Percentiles rank a stretch among this genome's conserved stretches.
These are phyloP conservation scores for Scutellaria baicalensis DNA, from an alignment of 257 asterid genomes.

Conservation along the genomic window DNA sequence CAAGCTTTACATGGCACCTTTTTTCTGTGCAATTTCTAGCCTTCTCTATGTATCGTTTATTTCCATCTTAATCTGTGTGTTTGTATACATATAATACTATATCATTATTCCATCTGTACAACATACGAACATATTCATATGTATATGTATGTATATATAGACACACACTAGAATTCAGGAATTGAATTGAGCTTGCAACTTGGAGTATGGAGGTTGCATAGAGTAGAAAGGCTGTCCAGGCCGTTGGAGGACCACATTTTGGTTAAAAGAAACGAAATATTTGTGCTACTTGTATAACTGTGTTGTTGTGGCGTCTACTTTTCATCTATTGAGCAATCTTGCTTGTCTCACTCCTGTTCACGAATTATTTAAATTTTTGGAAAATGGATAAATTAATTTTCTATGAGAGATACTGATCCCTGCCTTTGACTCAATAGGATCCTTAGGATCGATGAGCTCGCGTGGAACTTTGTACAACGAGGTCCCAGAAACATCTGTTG, in stretches of 20 bases:
- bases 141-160: not conserved
- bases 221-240: not conserved
- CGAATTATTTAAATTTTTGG: not conserved
- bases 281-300: not conserved
- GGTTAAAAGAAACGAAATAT: not conserved
- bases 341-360: not conserved
- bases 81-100: not conserved
- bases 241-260: not conserved
- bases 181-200: not conserved
- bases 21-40: not conserved
- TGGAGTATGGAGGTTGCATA: not conserved
- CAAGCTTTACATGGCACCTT: not conserved
- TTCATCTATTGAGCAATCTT: not conserved
- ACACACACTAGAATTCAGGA: not conserved
- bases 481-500: slow-evolving; percentile 25
- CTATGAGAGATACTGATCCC: slow-evolving; percentile 3
- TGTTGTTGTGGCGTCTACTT: not conserved
- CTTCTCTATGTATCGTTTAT: not conserved
- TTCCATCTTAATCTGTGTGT: not conserved
- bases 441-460: slow-evolving; percentile 74
- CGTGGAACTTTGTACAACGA: slow-evolving; percentile 72
- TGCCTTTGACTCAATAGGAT: slow-evolving; percentile 46
- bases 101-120: not conserved
- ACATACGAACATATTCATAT: no score
- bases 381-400: not conserved